Base-by-base conservation (phyloP, 2,329 filamentous ascomycete genomes). In the Berkeleyomyces rouxiae region DNA sequence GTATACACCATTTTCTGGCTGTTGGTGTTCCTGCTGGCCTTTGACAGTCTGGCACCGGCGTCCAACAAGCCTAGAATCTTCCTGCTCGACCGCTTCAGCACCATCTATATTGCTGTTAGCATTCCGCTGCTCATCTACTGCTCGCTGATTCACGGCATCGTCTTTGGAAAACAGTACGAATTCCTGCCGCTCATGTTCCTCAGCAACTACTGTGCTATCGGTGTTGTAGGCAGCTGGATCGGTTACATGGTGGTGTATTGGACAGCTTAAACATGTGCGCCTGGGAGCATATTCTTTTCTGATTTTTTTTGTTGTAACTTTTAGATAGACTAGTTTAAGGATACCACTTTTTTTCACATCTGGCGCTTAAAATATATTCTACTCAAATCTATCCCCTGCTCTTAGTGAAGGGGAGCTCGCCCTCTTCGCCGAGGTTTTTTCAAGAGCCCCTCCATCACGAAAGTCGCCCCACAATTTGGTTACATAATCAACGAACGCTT, bases 171-270 rank as follows among this genome's bases (percentile, higher is more conserved):
- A 69, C 82, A 78, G 66, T 89, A 88, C 69, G 90, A 96, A 74
- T 99, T 97, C 72, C 74, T 99, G 62, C 93, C 93, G 36, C 76
- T 97, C 68, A 97, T 99, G 92, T 93, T 97, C 71, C 96, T 86
- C 68, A 97, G 92, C 76, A 87, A 88, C 10, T 99, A 97, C 73
- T 89, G 87, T 42, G 93, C 93, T 3, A 78, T 97, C 64, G 93
- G 93, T n/a, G 91, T 97, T 0, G 84, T 96, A 16, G 90, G 90
- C 2, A 97, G 93, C 74, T 97, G 92, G 92, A 70, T 96, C 47
- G 91, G 93, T 7, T 96, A 96, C 72, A 83, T 91, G 76, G 88
- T 95, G 40, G 90, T 97, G 59, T 97, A 92, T 74, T 91, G 96
- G 69, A 78, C 79, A 5, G 79, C 79, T 42, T 82, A 63, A 53